Evolutionary conservation across 495 filamentous ascomycete species (phyloP).

Genomic region (Filosporella fistucella): DNA sequence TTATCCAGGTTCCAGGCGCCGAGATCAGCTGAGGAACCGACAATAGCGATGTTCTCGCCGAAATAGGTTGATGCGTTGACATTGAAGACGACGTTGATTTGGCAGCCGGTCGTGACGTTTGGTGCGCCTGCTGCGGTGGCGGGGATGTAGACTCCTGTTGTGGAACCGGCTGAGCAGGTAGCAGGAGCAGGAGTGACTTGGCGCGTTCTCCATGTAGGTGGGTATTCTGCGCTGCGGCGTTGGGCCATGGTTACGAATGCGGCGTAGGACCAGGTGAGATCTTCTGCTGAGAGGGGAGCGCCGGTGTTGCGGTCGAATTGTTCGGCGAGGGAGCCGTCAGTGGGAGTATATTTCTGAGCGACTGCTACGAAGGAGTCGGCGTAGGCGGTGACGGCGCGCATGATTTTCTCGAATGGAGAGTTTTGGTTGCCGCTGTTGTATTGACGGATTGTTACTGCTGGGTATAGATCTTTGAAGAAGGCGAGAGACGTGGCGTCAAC

Average conservation of each 20-base stretch:
- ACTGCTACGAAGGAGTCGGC: constrained; percentile 56
- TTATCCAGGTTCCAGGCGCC: constrained; percentile 24
- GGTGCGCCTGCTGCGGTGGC: constrained; percentile 33
- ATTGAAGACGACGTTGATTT: constrained; percentile 35
- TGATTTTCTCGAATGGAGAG: constrained; percentile 38
- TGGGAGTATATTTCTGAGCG: constrained; percentile 42
- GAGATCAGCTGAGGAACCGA: constrained; percentile 29
- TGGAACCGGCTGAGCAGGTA: constrained; percentile 29
- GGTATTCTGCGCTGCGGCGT: constrained; percentile 24
- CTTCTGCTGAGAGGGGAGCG: constrained; percentile 40
- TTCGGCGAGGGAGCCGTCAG: constrained; percentile 50
- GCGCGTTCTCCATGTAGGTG: constrained; percentile 23
- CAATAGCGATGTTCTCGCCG: constrained; percentile 42
- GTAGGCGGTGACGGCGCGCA: constrained; percentile 47
- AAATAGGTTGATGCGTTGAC: constrained; percentile 41
- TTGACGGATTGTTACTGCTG: constrained; percentile 36
- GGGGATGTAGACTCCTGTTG: constrained; percentile 35
- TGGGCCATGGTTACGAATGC: constrained; percentile 35
- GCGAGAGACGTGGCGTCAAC: constrained; percentile 40
- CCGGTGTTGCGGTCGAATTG: constrained; percentile 50
- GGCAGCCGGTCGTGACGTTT: constrained; percentile 30
- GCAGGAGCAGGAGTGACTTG: constrained; percentile 18
- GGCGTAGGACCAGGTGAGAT: constrained; percentile 51
- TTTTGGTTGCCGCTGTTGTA: constrained; percentile 38
- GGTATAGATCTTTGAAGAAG: constrained; percentile 47